Evolutionary conservation across 176 grass and related monocot species (phyloP), one percentile per base, ranked within the genome.

Genomic region (Avena atlantica): DNA sequence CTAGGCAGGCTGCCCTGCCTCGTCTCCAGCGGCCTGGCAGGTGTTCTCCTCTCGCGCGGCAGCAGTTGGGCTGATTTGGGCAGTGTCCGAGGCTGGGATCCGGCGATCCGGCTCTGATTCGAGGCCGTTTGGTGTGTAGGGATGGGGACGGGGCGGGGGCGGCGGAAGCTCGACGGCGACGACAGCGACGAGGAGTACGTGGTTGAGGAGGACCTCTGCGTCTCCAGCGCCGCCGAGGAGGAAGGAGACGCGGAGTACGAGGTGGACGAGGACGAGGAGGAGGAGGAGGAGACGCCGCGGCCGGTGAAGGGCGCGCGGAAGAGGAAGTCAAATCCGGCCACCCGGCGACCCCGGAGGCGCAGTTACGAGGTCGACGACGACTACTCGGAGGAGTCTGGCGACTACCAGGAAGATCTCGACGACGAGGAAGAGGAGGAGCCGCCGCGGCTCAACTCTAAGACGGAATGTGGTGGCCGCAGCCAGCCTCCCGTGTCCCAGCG

Each of bases 101-200:
- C 71, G 78, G 67, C 53, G 82, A 91, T 88, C 84, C 82, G 82
- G 56, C 8, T 31, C 65, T 44, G 74, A 16, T 75, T 88, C 23
- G 3, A 0, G 47, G 68, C 61, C 76, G 82, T 93, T 91, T 37
- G 56, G 73, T 27, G 59, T 78, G 80, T 21, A 76, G 84, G 75
- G 13, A 98, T 95, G 93, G 91, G 78, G 19, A 88, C 74, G 48
- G 92, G 90, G 34, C 88, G 87, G 25, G 25, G 25, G 76, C 74
- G 84, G 13, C 51, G 76, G 42, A 84, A 74, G 74, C 14, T 48
- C 40, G 89, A 77, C 19, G 92, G 62, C 4, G 90, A 91, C 4
- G 84, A 85, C 23, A 91, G 88, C 2, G 93, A 92, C 7, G 91
- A 94, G 23, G 86, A 94, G 40, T 87, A 87, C 47, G 78, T 90